phyloP scores from a whole-genome alignment of 2,329 filamentous ascomycete species.

The Colletotrichum acutatum region DNA sequence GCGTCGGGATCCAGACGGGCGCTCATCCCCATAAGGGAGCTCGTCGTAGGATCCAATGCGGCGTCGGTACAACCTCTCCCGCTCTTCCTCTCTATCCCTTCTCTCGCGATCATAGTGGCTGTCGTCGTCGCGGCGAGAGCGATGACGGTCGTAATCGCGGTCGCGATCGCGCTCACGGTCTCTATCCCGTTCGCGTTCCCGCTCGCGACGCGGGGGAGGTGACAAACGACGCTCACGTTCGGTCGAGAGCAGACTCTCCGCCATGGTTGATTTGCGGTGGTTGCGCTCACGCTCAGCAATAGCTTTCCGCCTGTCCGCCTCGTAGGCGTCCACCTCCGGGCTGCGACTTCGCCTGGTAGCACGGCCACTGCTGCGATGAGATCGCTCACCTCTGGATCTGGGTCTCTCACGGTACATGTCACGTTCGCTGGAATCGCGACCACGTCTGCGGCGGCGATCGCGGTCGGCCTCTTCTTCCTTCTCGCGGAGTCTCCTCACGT shows the following conservation, averaged over 20 bases:
- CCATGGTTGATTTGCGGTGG: conserved; percentile 83
- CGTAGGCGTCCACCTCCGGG: conserved; percentile 93
- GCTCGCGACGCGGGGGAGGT: conserved; percentile 51
- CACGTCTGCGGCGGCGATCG: conserved; percentile 68
- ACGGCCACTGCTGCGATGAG: conserved; percentile 68
- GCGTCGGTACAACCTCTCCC: conserved; percentile 87
- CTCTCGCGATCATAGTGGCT: conserved; percentile 87
- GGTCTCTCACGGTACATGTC: conserved; percentile 70
- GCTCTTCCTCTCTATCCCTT: conserved; percentile 87
- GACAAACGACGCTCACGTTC: conserved; percentile 57
- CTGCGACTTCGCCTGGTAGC: conserved; percentile 78
- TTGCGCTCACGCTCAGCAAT: conserved; percentile 94
- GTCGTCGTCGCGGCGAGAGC: conserved; percentile 70
- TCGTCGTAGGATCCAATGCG: conserved; percentile 86
- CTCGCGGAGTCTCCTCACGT: conserved; percentile 89
- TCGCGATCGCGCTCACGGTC: conserved; percentile 51
- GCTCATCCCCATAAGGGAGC: conserved; percentile 87
- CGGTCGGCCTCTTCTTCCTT: conserved; percentile 86
- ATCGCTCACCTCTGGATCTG: conserved; percentile 68
- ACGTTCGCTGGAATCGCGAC: conserved; percentile 64
- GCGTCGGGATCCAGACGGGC: conserved; percentile 74
- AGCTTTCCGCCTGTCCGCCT: conserved; percentile 92
- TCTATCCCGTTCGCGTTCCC: conserved; percentile 42
- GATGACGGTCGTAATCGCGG: conserved; percentile 61
- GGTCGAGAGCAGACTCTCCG: conserved; percentile 66